Evolutionary conservation across 2,329 filamentous ascomycete genomes (phyloP).

Genomic region (Alternaria rosae): DNA sequence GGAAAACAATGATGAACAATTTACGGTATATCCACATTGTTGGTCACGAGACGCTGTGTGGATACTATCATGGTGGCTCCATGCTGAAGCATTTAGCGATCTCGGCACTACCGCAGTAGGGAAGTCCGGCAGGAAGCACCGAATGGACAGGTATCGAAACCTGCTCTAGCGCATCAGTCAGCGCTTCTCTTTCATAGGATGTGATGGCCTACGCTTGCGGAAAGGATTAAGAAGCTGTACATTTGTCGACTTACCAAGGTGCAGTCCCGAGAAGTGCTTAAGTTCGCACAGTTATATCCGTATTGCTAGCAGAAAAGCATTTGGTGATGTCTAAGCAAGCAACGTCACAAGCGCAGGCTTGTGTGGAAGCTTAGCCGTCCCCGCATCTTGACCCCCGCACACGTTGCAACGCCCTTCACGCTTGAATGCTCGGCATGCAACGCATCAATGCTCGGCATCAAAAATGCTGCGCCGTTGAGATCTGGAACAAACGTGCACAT

Average conservation of each 20-base stretch:
- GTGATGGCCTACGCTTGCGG: neutral
- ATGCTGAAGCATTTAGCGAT: neutral
- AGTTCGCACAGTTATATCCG: neutral
- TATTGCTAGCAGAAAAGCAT: neutral
- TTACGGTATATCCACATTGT: neutral
- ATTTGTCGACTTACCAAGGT: neutral
- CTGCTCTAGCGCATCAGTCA: neutral
- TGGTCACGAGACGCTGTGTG: neutral
- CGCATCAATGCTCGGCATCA: slow-evolving; percentile 9
- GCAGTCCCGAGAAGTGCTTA: neutral
- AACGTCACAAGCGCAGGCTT: slow-evolving; percentile 19
- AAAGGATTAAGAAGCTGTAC: neutral
- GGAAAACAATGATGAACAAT: neutral
- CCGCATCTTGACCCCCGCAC: slow-evolving; percentile 8
- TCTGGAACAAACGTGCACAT: neutral
- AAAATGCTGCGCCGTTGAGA: neutral
- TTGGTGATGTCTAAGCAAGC: slow-evolving; percentile 14
- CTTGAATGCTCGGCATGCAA: neutral
- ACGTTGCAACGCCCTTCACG: neutral
- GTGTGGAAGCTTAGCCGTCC: slow-evolving; percentile 25
- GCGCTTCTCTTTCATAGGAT: neutral
- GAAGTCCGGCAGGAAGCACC: neutral
- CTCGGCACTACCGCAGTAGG: neutral
- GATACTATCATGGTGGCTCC: neutral
- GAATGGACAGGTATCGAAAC: neutral